Base-by-base conservation (phyloP, 805 yeast genomes). In the Nakazawaea laoshanensis region DNA sequence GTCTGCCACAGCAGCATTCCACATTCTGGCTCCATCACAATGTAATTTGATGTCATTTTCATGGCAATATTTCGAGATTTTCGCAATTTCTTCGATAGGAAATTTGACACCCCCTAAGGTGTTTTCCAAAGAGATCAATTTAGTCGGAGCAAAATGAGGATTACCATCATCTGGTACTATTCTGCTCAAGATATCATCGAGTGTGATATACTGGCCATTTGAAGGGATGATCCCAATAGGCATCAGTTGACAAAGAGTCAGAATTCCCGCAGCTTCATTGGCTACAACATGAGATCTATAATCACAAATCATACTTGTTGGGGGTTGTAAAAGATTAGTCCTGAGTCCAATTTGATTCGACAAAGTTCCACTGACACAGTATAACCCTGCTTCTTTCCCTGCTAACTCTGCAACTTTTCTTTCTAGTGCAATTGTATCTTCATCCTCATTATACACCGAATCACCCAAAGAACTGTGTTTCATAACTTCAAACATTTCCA, bases 181-280 rank as follows among this genome's bases (percentile, higher is more conserved):
- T 40, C 70, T 59, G 10, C 64, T 65, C 40, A 67, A 53, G 35
- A 88, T 70, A 48, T 87, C 96, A 41, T 84, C 92, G 35, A 85
- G 51, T 3, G 96, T 86, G 49, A 88, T 45, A 50, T 84, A 74
- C 33, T 63, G 44, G 9, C 89, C 92, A 49, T 87, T 87, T 11
- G 69, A 49, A 2, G 97, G 96, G 17, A 54, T 60, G 7, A 87
- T 86, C 1, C 95, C 84, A 5, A 71, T 71, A 4, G 85, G 94
- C 92, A 88, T 82, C 2, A 95, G 94, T 55, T 82, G 94, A n/a
- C 94, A 82, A 38, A 88, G 63, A 31, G 84, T 74, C 4, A 96
- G 92, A 30, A 88, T 55, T 3, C 96, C 96, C 17, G 88, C 95
- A 14, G 95, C 95, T 57, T 88, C 97, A 44, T 75, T 75, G 22